A percentile compares a stretch with the other conserved stretches of the same genome.
Evolutionary conservation across 1,284 basidiomycete genomes (phyloP).

Genomic region (Moniliella sp.): DNA sequence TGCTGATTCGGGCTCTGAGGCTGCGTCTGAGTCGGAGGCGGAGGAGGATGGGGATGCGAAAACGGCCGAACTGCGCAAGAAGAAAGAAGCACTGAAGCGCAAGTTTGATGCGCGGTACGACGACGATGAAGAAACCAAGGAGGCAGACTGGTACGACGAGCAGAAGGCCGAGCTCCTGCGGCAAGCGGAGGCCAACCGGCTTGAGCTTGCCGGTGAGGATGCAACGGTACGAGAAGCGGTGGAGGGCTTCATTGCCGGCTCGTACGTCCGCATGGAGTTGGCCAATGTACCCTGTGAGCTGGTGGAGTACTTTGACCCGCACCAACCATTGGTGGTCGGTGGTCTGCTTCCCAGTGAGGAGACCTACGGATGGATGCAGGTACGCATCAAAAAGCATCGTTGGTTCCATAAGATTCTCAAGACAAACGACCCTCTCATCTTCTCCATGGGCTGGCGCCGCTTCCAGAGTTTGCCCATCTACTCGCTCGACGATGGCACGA

Average conservation of each 20-base stretch:
- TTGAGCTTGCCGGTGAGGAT: slow-evolving; percentile 65
- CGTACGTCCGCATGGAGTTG: slow-evolving; percentile 84
- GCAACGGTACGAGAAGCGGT: slow-evolving; percentile 56
- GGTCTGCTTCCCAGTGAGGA: slow-evolving; percentile 79
- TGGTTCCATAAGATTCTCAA: slow-evolving; percentile 79
- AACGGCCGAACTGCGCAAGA: slow-evolving; percentile 48
- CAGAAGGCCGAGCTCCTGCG: slow-evolving; percentile 75
- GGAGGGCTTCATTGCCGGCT: slow-evolving; percentile 71
- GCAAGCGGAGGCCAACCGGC: slow-evolving; percentile 61
- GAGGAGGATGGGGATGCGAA: slow-evolving; percentile 37
- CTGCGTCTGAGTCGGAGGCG: slow-evolving; percentile 31
- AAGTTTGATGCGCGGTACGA: slow-evolving; percentile 95
- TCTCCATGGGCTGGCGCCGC: slow-evolving; percentile 82
- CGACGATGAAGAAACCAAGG: slow-evolving; percentile 41
- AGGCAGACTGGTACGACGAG: slow-evolving; percentile 36
- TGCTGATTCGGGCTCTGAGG: slow-evolving; percentile 8
- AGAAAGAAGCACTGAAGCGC: slow-evolving; percentile 74
- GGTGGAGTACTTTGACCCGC: slow-evolving; percentile 75
- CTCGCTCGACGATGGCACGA: slow-evolving; percentile 57
- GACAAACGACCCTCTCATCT: slow-evolving; percentile 85
- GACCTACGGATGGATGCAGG: slow-evolving; percentile 49
- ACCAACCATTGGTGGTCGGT: slow-evolving; percentile 72
- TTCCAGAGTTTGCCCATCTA: slow-evolving; percentile 91
- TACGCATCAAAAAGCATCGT: slow-evolving; percentile 81
- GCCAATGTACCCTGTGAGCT: slow-evolving; percentile 66